Base-by-base conservation (phyloP, 2,329 filamentous ascomycete genomes). In the Hirsutella minnesotensis region DNA sequence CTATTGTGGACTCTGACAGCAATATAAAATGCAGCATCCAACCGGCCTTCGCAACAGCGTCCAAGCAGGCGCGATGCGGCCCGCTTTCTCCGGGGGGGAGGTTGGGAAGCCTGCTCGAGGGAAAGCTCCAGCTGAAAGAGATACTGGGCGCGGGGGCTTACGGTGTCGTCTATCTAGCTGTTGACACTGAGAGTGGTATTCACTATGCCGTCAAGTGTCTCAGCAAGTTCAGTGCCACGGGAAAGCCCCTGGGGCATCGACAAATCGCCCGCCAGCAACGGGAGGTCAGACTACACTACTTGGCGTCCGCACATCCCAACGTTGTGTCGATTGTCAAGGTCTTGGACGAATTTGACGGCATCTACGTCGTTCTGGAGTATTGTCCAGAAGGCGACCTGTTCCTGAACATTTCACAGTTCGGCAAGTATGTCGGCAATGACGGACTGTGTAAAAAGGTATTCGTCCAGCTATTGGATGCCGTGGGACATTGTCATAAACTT, bases 381-480 rank as follows among this genome's bases (percentile, higher is more conserved):
- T 96, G 90, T 68, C 87, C 88, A 5, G 92, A 96, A 63, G 92
- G 92, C 58, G 92, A 98, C 62, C 68, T 98, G 50, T 98, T 98
- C 67, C 83, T 85, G 62, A 95, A 94, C 68, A 98, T 98, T 66
- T 96, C 92, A 47, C 90, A 96, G 65, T 79, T 85, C 57, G 86
- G 88, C 60, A 85, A 86, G 62, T 98, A 94, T 63, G 81, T 95
- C 55, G 86, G 86, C 66, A 89, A 95, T 69, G 90, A 96, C 69
- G 75, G 79, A 56, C 75, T 95, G 60, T 85, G 84, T 71, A 87
- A 83, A 68, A 78, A 78, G 52, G 82, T 88, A 44, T 96, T 96
- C 64, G 78, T 96, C 49, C 92, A 98, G 66, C 86, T 98, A 57
- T 67, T 98, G 74, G 86, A 95, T 73, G 92, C 92, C 63, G 90